phyloP scores from a whole-genome alignment of 352 stramenopile species.

The Halophytophthora polymorphica region DNA sequence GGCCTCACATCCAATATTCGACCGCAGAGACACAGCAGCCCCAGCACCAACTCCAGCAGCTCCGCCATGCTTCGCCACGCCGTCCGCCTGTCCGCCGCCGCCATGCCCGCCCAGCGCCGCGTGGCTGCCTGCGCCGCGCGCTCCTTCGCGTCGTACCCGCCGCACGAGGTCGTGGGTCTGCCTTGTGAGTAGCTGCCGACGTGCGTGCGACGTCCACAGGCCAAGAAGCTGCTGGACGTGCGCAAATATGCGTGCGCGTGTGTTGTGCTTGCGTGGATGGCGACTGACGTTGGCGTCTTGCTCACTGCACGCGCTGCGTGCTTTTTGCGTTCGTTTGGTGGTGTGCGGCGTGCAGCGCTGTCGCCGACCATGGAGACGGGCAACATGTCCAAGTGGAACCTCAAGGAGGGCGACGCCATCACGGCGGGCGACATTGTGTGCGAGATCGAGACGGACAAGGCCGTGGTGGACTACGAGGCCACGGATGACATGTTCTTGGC shows the following conservation, averaged over 20 bases:
- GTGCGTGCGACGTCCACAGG: slow-evolving; percentile 4
- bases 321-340: too few species aligned
- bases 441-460: slow-evolving; percentile 98
- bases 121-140: slow-evolving; percentile 32
- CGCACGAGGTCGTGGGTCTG: slow-evolving; percentile 76
- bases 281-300: slow-evolving; percentile 2
- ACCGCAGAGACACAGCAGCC: slow-evolving; percentile 8
- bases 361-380: slow-evolving; percentile 98
- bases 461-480: slow-evolving; percentile 98
- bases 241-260: too few species aligned
- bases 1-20: slow-evolving; percentile 22
- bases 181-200: slow-evolving; percentile 43
- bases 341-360: too few species aligned
- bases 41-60: too few species aligned
- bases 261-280: too few species aligned
- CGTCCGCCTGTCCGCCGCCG: slow-evolving; percentile 38
- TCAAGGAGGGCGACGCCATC: slow-evolving; percentile 92
- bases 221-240: too few species aligned
- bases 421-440: slow-evolving; percentile 93
- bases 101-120: slow-evolving; percentile 35
- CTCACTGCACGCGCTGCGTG: too few species aligned
- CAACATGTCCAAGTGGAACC: slow-evolving; percentile 94
- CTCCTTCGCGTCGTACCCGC: slow-evolving; percentile 68
- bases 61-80: slow-evolving; percentile 66
- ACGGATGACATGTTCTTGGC: slow-evolving; percentile 96